Conservation (phyloP, 768 basidiomycete species). For the Kwoniella dejecticola region DNA sequence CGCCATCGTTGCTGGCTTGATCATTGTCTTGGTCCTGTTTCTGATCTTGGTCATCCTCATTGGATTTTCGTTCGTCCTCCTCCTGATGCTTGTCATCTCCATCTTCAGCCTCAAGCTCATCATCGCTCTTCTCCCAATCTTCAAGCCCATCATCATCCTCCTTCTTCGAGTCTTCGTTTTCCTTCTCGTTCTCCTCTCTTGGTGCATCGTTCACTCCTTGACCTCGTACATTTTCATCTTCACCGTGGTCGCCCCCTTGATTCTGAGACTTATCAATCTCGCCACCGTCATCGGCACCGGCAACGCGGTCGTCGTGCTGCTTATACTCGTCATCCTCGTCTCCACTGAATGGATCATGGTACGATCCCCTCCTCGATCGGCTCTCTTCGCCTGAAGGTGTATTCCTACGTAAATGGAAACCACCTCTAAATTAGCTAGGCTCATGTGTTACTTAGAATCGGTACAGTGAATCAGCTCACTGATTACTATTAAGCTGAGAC, state of each 20-base stretch:
- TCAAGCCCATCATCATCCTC: neutral
- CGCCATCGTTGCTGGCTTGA: neutral
- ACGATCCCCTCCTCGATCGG: slow-evolving; percentile 4
- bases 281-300: no score
- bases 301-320: no score
- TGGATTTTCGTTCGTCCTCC: neutral
- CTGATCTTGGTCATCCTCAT: neutral
- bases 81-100: neutral
- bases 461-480: neutral
- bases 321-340: slow-evolving; percentile 7
- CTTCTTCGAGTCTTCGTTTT: neutral
- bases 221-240: neutral
- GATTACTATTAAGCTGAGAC: neutral
- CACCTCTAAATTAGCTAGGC: neutral
- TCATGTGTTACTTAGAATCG: no score
- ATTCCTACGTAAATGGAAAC: neutral
- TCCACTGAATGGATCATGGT: slow-evolving; percentile 2
- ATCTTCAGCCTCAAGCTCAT: neutral
- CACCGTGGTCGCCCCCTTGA: neutral
- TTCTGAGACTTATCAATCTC: no score
- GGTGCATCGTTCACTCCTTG: no score
- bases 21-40: neutral
- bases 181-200: neutral
- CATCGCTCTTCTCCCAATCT: no score
- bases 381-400: slow-evolving; percentile 5